Base-by-base conservation (phyloP, 129 eudicot species). In the Scalesia atractyloides region DNA sequence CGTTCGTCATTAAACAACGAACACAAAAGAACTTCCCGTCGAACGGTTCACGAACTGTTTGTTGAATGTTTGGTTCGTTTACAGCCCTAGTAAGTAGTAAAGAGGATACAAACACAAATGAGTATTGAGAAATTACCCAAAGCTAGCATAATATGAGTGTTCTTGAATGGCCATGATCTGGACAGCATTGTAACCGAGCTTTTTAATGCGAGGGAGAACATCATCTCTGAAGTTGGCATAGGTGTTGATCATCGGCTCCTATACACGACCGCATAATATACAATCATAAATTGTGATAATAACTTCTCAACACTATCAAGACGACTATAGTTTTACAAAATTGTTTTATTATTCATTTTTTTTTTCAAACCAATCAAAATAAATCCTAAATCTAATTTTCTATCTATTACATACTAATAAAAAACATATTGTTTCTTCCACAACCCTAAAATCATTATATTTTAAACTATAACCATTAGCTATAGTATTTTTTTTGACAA, bases 141-240 rank as follows among this genome's bases (percentile, higher is more conserved):
- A 95, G 64, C 99, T 90, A 64, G 97, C 97, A 72, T 95, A 95
- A 76, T 95, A 95, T 7, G 99, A 90, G 83, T 95, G 99, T 75
- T 95, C 99, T 78, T 95, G 99, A 78, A 95, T 95, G 52, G 99
- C 99, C 99, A 95, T 95, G 73, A 95, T 78, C 73, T 95, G 99
- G 78, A 95, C 99, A 63, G 99, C 97, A 83, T 95, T 95, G 78
- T 95, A 95, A 69, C 99, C 99, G 66, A 95, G 96, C 69, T 18
- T 88, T 82, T 90, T 95, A 11, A 95, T 95, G 46, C 97, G 97
- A 66, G 99, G 97, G 36, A 95, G 95, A 68, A 95, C 94, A 20
- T 90, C 96, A 76, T 95, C 99, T 88, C 97, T 83, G 60, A 95
- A 95, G 76, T 82, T 90, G 37, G 96, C 86, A 72, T 95, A 95